A percentile compares a stretch with the other conserved stretches of the same genome.
Evolutionary conservation across 495 filamentous ascomycete species (phyloP).

Genomic region (Xylaria scruposa): DNA sequence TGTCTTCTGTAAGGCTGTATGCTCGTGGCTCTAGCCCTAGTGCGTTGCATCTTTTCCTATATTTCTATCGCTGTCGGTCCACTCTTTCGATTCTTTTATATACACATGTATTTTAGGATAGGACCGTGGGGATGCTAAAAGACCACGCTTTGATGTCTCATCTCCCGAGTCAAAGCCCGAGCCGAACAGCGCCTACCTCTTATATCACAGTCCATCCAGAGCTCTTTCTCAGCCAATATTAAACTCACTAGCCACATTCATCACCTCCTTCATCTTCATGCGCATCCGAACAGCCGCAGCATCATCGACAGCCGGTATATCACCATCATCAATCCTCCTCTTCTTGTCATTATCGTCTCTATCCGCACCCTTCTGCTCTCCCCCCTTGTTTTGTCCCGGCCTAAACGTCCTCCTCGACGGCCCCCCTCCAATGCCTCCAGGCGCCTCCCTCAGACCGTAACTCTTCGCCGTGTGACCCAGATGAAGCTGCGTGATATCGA

Average conservation of each 20-base stretch:
- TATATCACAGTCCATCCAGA: background rate
- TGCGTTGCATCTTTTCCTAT: no score
- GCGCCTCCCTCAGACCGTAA: conserved; percentile 86
- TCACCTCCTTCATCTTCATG: conserved; percentile 79
- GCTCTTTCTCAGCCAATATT: conserved; percentile 72
- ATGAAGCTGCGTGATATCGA: conserved; percentile 88
- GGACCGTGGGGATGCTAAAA: no score
- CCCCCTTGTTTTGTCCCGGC: conserved; percentile 32
- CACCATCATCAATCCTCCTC: conserved; percentile 46
- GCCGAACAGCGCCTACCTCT: background rate
- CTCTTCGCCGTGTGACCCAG: conserved; percentile 93
- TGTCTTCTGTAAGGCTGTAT: no score
- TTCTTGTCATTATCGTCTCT: conserved; percentile 33
- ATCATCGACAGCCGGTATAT: conserved; percentile 56
- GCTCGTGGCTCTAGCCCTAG: no score
- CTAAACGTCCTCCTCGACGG: conserved; percentile 47
- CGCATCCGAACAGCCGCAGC: conserved; percentile 78
- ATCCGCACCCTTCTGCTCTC: conserved; percentile 33
- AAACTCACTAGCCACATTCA: conserved; percentile 80
- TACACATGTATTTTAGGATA: no score
- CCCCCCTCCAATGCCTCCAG: conserved; percentile 73
- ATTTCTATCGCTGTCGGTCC: no score
- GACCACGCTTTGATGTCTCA: no score
- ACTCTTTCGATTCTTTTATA: no score
- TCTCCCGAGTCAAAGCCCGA: background rate